Percentiles rank a stretch among this genome's conserved stretches.
Evolutionary conservation across 495 filamentous ascomycete species (phyloP).

Genomic region (Trichoderma asperelloides): DNA sequence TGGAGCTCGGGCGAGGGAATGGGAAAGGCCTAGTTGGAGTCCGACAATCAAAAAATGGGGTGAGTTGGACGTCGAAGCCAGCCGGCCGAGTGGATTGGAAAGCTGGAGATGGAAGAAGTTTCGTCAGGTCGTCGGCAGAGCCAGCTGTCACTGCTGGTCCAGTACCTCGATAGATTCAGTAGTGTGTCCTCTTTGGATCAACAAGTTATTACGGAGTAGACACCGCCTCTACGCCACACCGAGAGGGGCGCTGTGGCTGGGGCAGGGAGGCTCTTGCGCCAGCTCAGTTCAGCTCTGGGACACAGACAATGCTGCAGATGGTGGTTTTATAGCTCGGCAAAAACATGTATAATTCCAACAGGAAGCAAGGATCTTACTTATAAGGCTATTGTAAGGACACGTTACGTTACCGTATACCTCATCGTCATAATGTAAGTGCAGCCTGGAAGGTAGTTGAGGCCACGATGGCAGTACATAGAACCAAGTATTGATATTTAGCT

Average conservation of each 20-base stretch:
- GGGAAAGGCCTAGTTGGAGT: not conserved
- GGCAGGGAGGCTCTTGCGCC: not conserved
- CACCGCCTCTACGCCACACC: not conserved
- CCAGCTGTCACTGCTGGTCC: not conserved
- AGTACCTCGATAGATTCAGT: not conserved
- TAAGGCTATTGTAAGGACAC: no score
- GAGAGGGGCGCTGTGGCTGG: not conserved
- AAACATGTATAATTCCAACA: no score
- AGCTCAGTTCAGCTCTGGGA: no score
- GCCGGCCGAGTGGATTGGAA: not conserved
- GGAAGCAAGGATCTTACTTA: no score
- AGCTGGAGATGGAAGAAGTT: not conserved
- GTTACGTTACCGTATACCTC: no score
- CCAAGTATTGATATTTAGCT: no score
- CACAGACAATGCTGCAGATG: no score
- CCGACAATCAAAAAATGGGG: not conserved
- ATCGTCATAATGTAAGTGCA: no score
- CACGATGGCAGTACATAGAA: no score
- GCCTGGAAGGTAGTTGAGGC: no score
- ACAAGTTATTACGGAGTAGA: not conserved
- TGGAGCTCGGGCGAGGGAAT: not conserved
- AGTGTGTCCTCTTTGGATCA: conserved; percentile 1
- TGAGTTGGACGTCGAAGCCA: not conserved
- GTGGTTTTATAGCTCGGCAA: no score
- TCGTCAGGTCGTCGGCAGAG: not conserved